These are phyloP conservation scores for Diaporthe australafricana DNA, from an alignment of 2,329 filamentous ascomycete species.

Conservation along the genomic window DNA sequence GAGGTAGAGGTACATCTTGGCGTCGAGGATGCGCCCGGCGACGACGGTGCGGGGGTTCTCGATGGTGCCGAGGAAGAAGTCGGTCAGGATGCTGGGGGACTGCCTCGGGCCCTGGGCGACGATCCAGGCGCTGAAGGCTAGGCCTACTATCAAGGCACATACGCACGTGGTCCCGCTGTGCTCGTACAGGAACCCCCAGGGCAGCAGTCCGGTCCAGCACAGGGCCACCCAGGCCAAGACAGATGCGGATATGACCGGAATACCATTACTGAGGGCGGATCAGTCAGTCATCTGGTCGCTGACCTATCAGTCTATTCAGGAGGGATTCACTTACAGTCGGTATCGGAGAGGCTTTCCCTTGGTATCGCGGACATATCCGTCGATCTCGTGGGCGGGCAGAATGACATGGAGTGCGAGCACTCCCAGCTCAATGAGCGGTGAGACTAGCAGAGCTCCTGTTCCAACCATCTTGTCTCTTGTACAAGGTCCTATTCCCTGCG, in stretches of 20 bases:
- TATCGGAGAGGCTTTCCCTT: conserved; percentile 33
- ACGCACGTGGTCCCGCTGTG: neutral
- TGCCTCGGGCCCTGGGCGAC: neutral
- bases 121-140: conserved; percentile 18
- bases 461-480: neutral
- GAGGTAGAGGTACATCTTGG: conserved; percentile 34
- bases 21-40: conserved; percentile 20
- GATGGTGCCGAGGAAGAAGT: conserved; percentile 29
- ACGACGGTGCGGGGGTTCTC: conserved; percentile 25
- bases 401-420: conserved; percentile 31
- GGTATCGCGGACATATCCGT: conserved; percentile 33
- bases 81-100: neutral
- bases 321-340: conserved; percentile 21
- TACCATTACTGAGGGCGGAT: conserved; percentile 16
- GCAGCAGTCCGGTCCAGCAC: conserved; percentile 18
- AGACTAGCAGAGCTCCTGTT: conserved; percentile 17
- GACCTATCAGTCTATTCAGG: neutral
- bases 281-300: neutral
- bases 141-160: conserved; percentile 11
- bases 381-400: conserved; percentile 22
- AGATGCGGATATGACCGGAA: conserved; percentile 6
- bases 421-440: conserved; percentile 30
- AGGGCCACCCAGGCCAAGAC: conserved; percentile 28
- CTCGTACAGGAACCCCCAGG: conserved; percentile 27
- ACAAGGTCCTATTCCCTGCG: neutral